Evolutionary conservation across 352 stramenopile species (phyloP).

Genomic region (Pythium rhizo-oryzae): DNA sequence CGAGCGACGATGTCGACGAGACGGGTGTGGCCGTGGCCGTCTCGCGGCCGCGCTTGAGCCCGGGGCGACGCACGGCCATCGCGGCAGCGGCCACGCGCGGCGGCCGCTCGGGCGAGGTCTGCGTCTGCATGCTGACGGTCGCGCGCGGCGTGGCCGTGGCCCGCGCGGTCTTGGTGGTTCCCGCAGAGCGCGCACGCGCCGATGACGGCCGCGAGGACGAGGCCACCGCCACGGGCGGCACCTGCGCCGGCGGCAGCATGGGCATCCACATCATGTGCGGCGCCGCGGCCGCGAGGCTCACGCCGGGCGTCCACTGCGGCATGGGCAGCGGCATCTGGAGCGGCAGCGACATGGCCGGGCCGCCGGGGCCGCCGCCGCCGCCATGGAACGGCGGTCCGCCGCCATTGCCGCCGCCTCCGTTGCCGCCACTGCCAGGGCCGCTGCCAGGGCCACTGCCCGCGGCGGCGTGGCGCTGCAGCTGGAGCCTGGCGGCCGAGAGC

Average conservation of each 20-base stretch:
- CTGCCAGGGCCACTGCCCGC: no score
- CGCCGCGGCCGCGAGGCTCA: not conserved
- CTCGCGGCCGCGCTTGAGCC: slow-evolving; percentile 14
- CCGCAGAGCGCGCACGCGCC: not conserved
- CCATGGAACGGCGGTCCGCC: not conserved
- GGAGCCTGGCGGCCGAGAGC: slow-evolving; percentile 28
- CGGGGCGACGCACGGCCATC: not conserved
- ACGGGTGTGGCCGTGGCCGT: not conserved
- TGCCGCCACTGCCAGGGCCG: no score
- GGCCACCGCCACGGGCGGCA: not conserved
- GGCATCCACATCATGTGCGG: slow-evolving; percentile 29
- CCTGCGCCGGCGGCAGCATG: slow-evolving; percentile 2
- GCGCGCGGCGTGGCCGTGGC: not conserved
- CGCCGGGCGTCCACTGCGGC: not conserved
- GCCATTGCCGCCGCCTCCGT: no score
- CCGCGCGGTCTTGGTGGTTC: not conserved
- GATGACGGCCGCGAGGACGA: not conserved
- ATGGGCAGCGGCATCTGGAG: not conserved
- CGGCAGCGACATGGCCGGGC: no score
- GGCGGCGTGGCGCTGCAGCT: slow-evolving; percentile 4
- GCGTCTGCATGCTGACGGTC: slow-evolving; percentile 5
- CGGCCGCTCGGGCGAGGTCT: slow-evolving; percentile 3
- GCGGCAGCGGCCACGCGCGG: not conserved
- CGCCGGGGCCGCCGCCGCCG: no score
- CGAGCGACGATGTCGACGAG: slow-evolving; percentile 24